Base-by-base conservation (phyloP, 2,329 filamentous ascomycete species). In the Myriosclerotinia duriaeana region DNA sequence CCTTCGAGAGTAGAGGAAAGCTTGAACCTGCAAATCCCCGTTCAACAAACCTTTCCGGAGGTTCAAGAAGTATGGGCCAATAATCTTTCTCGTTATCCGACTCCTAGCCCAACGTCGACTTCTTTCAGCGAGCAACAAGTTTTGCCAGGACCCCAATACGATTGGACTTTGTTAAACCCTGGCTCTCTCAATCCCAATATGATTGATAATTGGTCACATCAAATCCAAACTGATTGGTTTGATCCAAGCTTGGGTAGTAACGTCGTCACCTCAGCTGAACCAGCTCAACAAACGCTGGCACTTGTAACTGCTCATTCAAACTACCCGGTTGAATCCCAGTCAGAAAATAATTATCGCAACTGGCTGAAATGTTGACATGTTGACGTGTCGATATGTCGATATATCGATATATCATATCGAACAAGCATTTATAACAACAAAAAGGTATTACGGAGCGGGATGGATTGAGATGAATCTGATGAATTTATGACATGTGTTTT, bases 281-380 rank as follows among this genome's bases (percentile, higher is more conserved):
- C 64, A 61, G 36, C 46, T 22, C 53, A 46, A 38, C 53, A 64
- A 58, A 38, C 50, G 50, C 8, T 61, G 46, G 64, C 64, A 53
- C 14, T 30, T 42, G 20, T 20, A 20, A 59, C 36, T n/a, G 22
- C 22, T 26, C 4, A 59, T 30, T 65, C 53, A n/a, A 34, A 36
- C 20, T 53, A 53, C n/a, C 34, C 20, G 4, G 38, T 6, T n/a
- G 26, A 46, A 12, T 22, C 50, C 22, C 46, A 60, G 22, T 46
- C 55, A 36, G 17, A 38, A 11, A 50, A 9, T 3, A 17, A 30
- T 34, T 34, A 58, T 26, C 54, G 42, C 44, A 44, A 38, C 44
- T 42, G 42, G 36, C 20, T 64, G 7, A 52, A 2, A 34, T 52
- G 30, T 53, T n/a, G 30, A 34, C 26, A 53, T 34, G 6, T 53